phyloP scores from a whole-genome alignment of 306 rosid genomes.

The Cucumis hystrix region DNA sequence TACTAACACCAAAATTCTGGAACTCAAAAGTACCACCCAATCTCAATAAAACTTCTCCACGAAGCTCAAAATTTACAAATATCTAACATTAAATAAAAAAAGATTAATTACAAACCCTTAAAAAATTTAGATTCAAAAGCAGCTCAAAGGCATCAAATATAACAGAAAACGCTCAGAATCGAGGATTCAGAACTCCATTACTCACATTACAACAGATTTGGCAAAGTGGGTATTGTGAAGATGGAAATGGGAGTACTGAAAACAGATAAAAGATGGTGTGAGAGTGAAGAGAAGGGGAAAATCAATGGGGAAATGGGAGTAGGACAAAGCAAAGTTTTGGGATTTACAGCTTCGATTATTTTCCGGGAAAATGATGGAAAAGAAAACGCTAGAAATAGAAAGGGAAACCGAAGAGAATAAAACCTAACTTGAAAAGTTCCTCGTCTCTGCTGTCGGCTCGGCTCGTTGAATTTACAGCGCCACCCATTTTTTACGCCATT shows the following conservation, averaged over 20 bases:
- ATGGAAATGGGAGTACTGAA: neutral
- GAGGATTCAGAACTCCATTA: neutral
- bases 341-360: neutral
- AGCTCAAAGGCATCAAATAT: neutral
- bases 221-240: neutral
- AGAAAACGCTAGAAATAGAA: neutral
- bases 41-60: neutral
- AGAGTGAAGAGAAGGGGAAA: neutral
- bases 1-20: neutral
- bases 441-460: neutral
- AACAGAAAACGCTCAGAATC: neutral
- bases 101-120: too few species aligned
- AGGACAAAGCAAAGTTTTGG: neutral
- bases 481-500: neutral
- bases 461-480: neutral
- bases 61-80: neutral
- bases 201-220: neutral
- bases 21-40: neutral
- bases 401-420: neutral
- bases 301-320: neutral
- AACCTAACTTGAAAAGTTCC: neutral
- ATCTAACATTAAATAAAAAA: neutral
- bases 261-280: neutral
- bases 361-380: conserved; percentile 1
- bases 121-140: neutral